A percentile compares a stretch with the other conserved stretches of the same genome.
These are phyloP conservation scores for Pseudoscleropodium purum DNA, from an alignment of 225 moss, liverwort and hornwort species.

Conservation along the genomic window DNA sequence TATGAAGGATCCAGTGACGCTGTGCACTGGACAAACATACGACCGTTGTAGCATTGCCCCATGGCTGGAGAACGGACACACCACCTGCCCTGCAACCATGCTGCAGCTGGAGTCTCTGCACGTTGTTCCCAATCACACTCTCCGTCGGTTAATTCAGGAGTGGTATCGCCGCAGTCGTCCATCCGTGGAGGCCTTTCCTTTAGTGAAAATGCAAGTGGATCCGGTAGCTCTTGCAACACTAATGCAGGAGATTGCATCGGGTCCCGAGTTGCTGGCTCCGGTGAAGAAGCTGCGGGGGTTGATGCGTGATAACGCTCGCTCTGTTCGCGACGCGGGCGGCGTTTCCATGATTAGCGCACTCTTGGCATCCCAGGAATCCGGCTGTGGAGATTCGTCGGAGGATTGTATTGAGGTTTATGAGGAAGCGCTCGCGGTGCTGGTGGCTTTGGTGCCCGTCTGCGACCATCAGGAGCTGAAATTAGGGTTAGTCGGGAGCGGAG, in stretches of 20 bases:
- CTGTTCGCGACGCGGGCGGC: conserved; percentile 54
- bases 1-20: conserved; percentile 84
- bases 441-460: conserved; percentile 4
- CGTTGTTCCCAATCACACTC: conserved; percentile 77
- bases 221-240: conserved; percentile 16
- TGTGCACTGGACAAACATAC: conserved; percentile 87
- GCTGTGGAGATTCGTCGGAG: neutral
- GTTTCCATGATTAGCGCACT: conserved; percentile 36
- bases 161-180: conserved; percentile 45
- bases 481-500: conserved; percentile 32
- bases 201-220: conserved; percentile 28
- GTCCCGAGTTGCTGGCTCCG: conserved; percentile 1
- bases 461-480: conserved; percentile 29
- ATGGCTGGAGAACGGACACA: conserved; percentile 74
- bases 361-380: conserved; percentile 19
- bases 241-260: conserved; percentile 32
- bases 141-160: conserved; percentile 67
- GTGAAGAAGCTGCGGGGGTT: conserved; percentile 42
- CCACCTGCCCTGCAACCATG: conserved; percentile 81
- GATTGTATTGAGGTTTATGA: conserved; percentile 31
- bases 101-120: conserved; percentile 48
- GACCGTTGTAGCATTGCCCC: conserved; percentile 75
- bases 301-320: conserved; percentile 31
- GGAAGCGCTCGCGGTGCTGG: conserved; percentile 67
- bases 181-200: neutral